Evolutionary conservation across 768 basidiomycete genomes (phyloP).

Genomic region (Scleroderma bovista): DNA sequence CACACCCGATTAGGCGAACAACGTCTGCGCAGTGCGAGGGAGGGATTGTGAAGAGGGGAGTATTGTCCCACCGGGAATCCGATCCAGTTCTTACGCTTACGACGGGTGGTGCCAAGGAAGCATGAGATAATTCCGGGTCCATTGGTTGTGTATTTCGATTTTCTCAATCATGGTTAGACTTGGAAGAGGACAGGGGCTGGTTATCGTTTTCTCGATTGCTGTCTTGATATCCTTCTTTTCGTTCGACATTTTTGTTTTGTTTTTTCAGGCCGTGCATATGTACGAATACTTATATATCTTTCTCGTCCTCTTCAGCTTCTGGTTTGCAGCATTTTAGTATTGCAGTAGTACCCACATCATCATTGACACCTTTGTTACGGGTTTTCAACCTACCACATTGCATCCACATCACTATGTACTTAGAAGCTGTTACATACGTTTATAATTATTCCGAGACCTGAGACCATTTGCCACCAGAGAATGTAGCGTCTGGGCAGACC

Average conservation of each 20-base stretch:
- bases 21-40: conserved; percentile 24
- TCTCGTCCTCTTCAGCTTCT: too few species aligned
- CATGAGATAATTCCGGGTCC: conserved; percentile 7
- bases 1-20: conserved; percentile 23
- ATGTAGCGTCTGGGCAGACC: too few species aligned
- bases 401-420: too few species aligned
- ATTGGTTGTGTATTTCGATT: background rate
- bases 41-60: conserved; percentile 22
- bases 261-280: background rate
- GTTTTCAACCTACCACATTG: too few species aligned
- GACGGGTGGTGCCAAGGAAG: conserved; percentile 12
- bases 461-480: too few species aligned
- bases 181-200: background rate
- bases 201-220: background rate
- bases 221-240: background rate
- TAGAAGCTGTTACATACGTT: too few species aligned
- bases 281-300: too few species aligned
- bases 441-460: too few species aligned
- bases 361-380: too few species aligned
- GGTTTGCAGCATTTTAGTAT: too few species aligned
- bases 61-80: conserved; percentile 26
- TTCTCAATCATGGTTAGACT: background rate
- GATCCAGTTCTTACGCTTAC: conserved; percentile 24
- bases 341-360: too few species aligned
- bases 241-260: background rate